Base-by-base conservation (phyloP, 805 yeast species). In the Clavispora fructus region DNA sequence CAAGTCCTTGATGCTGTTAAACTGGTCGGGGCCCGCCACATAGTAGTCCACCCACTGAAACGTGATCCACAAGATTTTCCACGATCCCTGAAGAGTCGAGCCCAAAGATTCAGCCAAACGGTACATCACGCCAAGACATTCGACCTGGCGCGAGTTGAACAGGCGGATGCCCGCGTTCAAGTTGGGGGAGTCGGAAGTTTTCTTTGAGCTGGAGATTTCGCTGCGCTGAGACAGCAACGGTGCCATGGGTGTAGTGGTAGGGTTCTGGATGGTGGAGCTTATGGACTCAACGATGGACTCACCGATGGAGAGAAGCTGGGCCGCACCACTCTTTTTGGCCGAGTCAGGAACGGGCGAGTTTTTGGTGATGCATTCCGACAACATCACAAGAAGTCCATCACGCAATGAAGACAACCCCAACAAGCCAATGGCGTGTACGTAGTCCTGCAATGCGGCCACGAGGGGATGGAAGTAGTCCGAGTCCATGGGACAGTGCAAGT, bases 61-160 rank as follows among this genome's bases (percentile, higher is more conserved):
- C 0, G 95, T 77, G 5, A 78, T 73, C 71, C 71, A 71, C 17
- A 71, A 59, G 27, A 68, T 73, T 11, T 66, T 63, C 98, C 98
- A 92, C 29, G 85, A 79, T 3, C 67, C 60, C 6, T 76, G 77
- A 13, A 92, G 70, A 1, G 82, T 77, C 1, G 91, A 78, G 0
- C 97, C 97, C n/a, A 92, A 64, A 0, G 96, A 86, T 3, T 83
- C 75, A 0, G 92, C 90, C 41, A 92, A 68, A 49, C 88, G 86
- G 4, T 83, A 68, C 33, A 92, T 63, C 0, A 96, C 97, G 42
- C 96, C 72, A 35, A 89, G 78, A 53, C 96, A 81, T 9, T 83
- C 74, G 1, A 87, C 74, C 50, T 87, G 89, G 44, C 95, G 75
- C 0, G 87, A 73, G 48, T 82, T 79, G 39, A 87, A 68, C 29